These are phyloP conservation scores for Huntiella savannae DNA, from an alignment of 2,329 filamentous ascomycete species.

Conservation along the genomic window DNA sequence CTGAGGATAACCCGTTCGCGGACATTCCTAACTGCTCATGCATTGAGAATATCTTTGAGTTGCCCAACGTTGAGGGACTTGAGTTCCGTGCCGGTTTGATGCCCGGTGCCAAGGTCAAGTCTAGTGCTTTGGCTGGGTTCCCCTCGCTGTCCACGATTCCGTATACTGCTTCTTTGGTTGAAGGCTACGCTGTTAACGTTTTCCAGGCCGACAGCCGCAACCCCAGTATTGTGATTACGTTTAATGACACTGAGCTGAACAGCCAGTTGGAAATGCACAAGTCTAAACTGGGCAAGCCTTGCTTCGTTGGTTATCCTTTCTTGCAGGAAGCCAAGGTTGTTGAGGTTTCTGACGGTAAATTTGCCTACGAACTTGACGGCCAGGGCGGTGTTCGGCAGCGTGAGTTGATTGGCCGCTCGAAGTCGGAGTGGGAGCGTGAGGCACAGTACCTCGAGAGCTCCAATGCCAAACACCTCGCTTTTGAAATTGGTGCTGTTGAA, in stretches of 20 bases:
- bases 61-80: conserved; percentile 79
- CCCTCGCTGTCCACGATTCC: conserved; percentile 75
- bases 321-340: conserved; percentile 82
- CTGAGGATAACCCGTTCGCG: conserved; percentile 37
- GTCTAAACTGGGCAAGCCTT: conserved; percentile 61
- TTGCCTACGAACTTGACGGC: conserved; percentile 59
- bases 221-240: conserved; percentile 83
- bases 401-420: conserved; percentile 57
- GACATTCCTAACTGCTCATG: conserved; percentile 76
- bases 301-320: conserved; percentile 89
- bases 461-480: conserved; percentile 81
- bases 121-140: conserved; percentile 77
- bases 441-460: conserved; percentile 63
- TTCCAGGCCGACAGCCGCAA: conserved; percentile 94
- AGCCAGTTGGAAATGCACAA: conserved; percentile 56
- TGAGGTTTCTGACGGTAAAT: conserved; percentile 80
- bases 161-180: conserved; percentile 52
- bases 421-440: conserved; percentile 69
- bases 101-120: conserved; percentile 64
- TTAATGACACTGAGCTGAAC: conserved; percentile 54
- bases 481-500: conserved; percentile 71
- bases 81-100: conserved; percentile 71
- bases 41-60: conserved; percentile 87
- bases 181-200: conserved; percentile 73
- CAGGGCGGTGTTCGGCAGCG: conserved; percentile 44